Conservation (phyloP, 1,284 basidiomycete genomes). For the Omphalotus olearius region DNA sequence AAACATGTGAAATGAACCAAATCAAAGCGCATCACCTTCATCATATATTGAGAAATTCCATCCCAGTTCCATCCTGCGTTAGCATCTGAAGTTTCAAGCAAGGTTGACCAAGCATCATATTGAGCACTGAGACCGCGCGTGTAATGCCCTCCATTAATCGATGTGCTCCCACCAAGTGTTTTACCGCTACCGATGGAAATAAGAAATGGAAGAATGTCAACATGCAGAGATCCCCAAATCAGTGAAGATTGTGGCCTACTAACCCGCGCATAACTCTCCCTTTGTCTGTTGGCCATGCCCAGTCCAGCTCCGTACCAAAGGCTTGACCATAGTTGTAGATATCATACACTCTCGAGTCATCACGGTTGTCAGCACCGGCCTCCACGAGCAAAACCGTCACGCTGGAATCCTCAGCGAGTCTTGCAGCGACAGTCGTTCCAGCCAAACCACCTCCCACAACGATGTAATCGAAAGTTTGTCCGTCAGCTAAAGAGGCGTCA, state of each 20-base stretch:
- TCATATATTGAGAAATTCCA: conserved; percentile 45
- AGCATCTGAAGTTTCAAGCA: conserved; percentile 47
- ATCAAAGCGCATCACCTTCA: conserved; percentile 32
- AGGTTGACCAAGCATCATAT: conserved; percentile 50
- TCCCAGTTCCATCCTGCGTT: conserved; percentile 56
- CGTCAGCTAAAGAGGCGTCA: conserved; percentile 25
- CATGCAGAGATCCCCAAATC: not conserved
- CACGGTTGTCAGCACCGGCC: conserved; percentile 48
- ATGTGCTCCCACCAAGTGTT: conserved; percentile 55
- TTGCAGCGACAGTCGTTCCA: conserved; percentile 57
- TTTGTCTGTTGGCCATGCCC: conserved; percentile 44
- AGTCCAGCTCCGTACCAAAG: conserved; percentile 44
- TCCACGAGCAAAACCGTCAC: conserved; percentile 56
- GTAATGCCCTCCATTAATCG: conserved; percentile 58
- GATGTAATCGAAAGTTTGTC: conserved; percentile 60
- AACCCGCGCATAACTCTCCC: conserved; percentile 43
- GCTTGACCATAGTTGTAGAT: conserved; percentile 44
- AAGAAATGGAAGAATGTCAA: not conserved
- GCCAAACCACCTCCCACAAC: conserved; percentile 62
- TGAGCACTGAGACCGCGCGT: conserved; percentile 53
- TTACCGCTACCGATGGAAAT: conserved; percentile 35
- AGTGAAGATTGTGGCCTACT: conserved; percentile 14
- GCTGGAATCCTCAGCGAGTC: conserved; percentile 52
- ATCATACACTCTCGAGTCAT: conserved; percentile 42
- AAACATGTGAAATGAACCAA: not conserved